These are phyloP conservation scores for Malania oleifera DNA, from an alignment of 164 flowering plant genomes.

Conservation along the genomic window DNA sequence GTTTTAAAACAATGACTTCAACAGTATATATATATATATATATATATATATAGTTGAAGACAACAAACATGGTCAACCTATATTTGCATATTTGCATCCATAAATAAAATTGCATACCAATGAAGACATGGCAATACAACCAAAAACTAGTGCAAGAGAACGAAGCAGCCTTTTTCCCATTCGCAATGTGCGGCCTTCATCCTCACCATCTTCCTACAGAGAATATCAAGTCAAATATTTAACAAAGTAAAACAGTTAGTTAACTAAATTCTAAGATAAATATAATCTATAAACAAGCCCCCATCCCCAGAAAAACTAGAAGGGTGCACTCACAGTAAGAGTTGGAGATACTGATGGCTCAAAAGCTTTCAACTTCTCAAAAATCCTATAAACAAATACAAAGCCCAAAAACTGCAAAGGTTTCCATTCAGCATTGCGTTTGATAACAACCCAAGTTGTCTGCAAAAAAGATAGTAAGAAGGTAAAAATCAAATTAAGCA, in stretches of 20 bases:
- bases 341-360: constrained; percentile 79
- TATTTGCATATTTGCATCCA: too few relatives aligned
- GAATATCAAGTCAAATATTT: constrained; percentile 6
- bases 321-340: constrained; percentile 72
- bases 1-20: too few relatives aligned
- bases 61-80: too few relatives aligned
- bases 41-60: too few relatives aligned
- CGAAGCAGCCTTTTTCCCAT: constrained; percentile 93
- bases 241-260: not conserved
- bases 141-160: constrained; percentile 75
- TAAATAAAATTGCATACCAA: constrained; percentile 50
- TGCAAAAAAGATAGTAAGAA: constrained; percentile 35
- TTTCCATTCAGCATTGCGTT: constrained; percentile 77
- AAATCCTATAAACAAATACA: constrained; percentile 82
- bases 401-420: constrained; percentile 83
- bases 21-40: too few relatives aligned
- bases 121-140: constrained; percentile 72
- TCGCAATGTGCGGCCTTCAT: constrained; percentile 66
- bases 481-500: not conserved
- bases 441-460: constrained; percentile 76
- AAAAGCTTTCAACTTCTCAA: constrained; percentile 81
- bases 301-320: too few relatives aligned
- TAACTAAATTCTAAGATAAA: not conserved
- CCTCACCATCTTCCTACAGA: constrained; percentile 93
- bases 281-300: too few relatives aligned